phyloP scores from a whole-genome alignment of 1,284 basidiomycete genomes.

The Boletellus dicymbophilus region DNA sequence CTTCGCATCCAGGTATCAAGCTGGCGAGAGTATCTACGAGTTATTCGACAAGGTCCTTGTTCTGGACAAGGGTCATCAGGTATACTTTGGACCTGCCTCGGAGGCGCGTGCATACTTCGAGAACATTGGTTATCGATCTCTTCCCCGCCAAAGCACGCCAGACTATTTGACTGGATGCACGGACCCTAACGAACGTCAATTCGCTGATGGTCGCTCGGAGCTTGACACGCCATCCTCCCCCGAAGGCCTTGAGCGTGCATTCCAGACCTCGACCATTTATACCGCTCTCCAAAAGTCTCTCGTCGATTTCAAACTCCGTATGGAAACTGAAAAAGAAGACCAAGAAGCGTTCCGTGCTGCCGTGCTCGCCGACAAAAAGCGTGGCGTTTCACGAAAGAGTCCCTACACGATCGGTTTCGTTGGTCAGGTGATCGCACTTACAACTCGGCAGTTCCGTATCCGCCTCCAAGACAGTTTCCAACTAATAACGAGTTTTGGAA shows the following conservation, averaged over 20 bases:
- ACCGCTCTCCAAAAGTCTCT: conserved; percentile 51
- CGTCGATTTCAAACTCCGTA: conserved; percentile 63
- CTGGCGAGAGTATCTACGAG: conserved; percentile 76
- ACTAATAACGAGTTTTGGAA: conserved; percentile 68
- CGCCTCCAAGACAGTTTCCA: conserved; percentile 83
- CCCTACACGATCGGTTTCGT: conserved; percentile 85
- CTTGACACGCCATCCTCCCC: conserved; percentile 74
- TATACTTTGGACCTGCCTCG: conserved; percentile 76
- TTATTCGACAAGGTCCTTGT: conserved; percentile 83
- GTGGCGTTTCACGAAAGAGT: conserved; percentile 80
- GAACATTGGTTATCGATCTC: conserved; percentile 71
- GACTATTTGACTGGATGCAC: conserved; percentile 86
- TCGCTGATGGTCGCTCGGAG: conserved; percentile 68
- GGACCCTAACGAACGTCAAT: conserved; percentile 86
- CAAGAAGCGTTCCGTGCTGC: conserved; percentile 79
- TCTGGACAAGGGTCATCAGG: conserved; percentile 81
- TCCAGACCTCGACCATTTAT: conserved; percentile 55
- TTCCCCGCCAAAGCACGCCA: conserved; percentile 73
- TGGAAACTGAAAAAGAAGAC: conserved; percentile 64
- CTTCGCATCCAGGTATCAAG: conserved; percentile 65
- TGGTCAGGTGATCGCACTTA: conserved; percentile 74
- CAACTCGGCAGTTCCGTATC: conserved; percentile 76
- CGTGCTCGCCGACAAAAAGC: conserved; percentile 80
- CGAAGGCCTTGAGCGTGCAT: conserved; percentile 72
- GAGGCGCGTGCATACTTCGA: conserved; percentile 82